phyloP scores from a whole-genome alignment of 2,329 filamentous ascomycete species.

The Aspergillus costaricaensis region DNA sequence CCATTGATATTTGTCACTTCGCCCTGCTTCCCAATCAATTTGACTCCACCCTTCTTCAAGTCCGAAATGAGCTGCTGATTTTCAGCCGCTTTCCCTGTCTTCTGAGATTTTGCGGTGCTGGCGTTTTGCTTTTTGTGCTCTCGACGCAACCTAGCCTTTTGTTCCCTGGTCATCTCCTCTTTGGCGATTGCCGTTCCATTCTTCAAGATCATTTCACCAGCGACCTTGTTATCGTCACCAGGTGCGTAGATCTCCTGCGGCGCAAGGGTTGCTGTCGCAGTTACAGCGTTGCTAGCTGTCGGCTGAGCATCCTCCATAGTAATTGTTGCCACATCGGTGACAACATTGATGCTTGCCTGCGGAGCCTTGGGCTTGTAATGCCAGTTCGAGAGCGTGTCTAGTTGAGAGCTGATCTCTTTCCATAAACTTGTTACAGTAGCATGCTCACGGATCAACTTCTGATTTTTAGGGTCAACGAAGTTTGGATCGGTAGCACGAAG shows the following conservation, averaged over 20 bases:
- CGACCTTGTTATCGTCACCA: constrained; percentile 62
- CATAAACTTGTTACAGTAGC: constrained; percentile 80
- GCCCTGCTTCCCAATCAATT: constrained; percentile 87
- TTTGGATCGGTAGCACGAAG: constrained; percentile 74
- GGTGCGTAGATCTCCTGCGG: constrained; percentile 92
- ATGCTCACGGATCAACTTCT: constrained; percentile 80
- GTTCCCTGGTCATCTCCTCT: constrained; percentile 85
- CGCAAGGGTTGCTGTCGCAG: constrained; percentile 69
- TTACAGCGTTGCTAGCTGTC: constrained; percentile 68
- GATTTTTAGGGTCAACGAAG: constrained; percentile 78
- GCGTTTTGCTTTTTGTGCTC: constrained; percentile 81
- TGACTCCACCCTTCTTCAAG: constrained; percentile 82
- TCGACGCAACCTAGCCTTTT: constrained; percentile 73
- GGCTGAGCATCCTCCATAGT: constrained; percentile 95
- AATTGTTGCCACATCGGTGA: constrained; percentile 87
- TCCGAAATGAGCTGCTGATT: constrained; percentile 63
- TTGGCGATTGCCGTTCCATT: constrained; percentile 74
- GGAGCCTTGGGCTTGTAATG: constrained; percentile 91
- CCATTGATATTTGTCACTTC: constrained; percentile 82
- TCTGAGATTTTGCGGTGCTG: constrained; percentile 51
- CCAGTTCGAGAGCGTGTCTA: constrained; percentile 90
- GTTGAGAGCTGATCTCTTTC: constrained; percentile 74
- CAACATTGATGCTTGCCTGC: constrained; percentile 78
- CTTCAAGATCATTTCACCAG: constrained; percentile 75
- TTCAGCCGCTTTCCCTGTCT: constrained; percentile 45